Evolutionary conservation across 2,329 filamentous ascomycete species (phyloP).

Genomic region (Trichothecium sympodiale): DNA sequence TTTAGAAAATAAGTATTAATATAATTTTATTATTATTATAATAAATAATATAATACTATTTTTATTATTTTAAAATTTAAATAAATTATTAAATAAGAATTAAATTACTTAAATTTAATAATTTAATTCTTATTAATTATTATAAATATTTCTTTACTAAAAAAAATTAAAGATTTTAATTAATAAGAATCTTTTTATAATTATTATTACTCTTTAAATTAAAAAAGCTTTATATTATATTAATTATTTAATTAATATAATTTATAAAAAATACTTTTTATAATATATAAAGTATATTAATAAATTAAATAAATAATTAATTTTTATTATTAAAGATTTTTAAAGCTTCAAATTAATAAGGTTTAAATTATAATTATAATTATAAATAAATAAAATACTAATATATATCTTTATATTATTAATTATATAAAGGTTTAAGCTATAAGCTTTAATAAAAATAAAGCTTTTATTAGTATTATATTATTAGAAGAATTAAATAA

Average conservation of each 20-base stretch:
- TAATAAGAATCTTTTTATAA: neutral
- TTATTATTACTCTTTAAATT: neutral
- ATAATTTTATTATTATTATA: neutral
- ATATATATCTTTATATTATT: too few relatives aligned
- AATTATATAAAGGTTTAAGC: too few relatives aligned
- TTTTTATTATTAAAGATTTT: neutral
- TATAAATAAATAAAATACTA: too few relatives aligned
- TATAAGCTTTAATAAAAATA: too few relatives aligned
- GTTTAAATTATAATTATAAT: too few relatives aligned
- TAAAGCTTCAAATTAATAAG: too few relatives aligned
- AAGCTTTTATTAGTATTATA: too few relatives aligned
- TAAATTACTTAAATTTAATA: too few relatives aligned
- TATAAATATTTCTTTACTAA: neutral
- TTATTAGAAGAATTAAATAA: too few relatives aligned
- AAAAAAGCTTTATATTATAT: neutral
- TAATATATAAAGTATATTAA: neutral
- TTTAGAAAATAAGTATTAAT: neutral
- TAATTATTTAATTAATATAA: slow-evolving; percentile 3
- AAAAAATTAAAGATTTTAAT: neutral
- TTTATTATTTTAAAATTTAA: neutral
- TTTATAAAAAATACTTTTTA: slow-evolving; percentile 1
- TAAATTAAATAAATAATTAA: neutral
- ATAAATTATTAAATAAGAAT: neutral
- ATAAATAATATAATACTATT: neutral
- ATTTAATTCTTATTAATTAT: neutral